A percentile compares a stretch with the other conserved stretches of the same genome.
Conservation (phyloP, 345 rosid genomes). For the Excoecaria agallocha region DNA sequence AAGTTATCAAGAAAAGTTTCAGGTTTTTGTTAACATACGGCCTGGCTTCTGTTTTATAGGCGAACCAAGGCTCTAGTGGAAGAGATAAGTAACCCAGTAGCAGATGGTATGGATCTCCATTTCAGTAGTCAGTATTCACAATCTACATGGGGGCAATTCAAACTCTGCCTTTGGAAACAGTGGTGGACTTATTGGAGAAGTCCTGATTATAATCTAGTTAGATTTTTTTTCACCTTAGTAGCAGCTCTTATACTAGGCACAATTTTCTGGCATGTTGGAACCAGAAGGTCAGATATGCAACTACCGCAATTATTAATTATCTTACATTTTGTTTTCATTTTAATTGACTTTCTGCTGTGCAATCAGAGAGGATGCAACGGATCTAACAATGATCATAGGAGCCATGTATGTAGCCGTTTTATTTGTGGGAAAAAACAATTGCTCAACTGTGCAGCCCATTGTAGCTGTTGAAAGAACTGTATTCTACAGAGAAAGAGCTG, state of each 20-base stretch:
- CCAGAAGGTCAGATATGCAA: constrained; percentile 37
- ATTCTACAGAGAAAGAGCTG: constrained; percentile 31
- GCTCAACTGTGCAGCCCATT: constrained; percentile 26
- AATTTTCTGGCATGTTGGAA: constrained; percentile 60
- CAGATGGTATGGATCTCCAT: constrained; percentile 46
- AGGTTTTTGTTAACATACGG: not conserved
- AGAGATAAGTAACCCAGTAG: constrained; percentile 54
- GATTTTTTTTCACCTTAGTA: constrained; percentile 50
- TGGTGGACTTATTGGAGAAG: constrained; percentile 79
- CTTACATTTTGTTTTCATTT: not conserved
- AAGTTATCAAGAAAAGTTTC: not conserved
- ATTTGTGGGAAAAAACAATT: constrained; percentile 27
- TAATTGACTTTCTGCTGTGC: not conserved
- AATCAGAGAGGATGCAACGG: constrained; percentile 17
- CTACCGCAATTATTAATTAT: too few relatives aligned
- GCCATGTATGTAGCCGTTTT: constrained; percentile 26
- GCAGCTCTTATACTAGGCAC: constrained; percentile 58
- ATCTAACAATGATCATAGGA: constrained; percentile 24
- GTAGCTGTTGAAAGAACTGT: constrained; percentile 27
- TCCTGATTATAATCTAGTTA: constrained; percentile 68
- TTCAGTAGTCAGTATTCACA: constrained; percentile 52
- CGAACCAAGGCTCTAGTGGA: constrained; percentile 53
- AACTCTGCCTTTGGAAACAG: constrained; percentile 66
- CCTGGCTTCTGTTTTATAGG: constrained; percentile 28
- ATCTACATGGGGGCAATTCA: constrained; percentile 54